Evolutionary conservation across 2,329 filamentous ascomycete genomes (phyloP).

Genomic region (Paracorniculantispora psalliotae): DNA sequence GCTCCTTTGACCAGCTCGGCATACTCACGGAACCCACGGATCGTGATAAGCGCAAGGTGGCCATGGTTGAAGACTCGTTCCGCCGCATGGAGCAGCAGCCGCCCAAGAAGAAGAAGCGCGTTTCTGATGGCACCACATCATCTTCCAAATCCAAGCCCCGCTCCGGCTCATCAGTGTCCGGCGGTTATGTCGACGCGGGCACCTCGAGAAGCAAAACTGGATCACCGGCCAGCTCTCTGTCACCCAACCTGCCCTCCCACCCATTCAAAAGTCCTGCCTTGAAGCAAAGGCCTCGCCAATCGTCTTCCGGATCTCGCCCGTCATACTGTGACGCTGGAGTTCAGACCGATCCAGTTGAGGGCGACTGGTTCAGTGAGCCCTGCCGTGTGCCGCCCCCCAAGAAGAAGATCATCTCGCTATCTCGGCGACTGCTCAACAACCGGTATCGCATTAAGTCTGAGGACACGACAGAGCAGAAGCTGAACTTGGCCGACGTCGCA

Average conservation of each 20-base stretch:
- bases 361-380: slow-evolving; percentile 46
- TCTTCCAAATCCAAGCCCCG: slow-evolving; percentile 36
- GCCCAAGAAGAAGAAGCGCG: slow-evolving; percentile 57
- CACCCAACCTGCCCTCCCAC: slow-evolving; percentile 29
- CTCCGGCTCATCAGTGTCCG: slow-evolving; percentile 31
- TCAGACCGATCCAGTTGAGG: slow-evolving; percentile 52
- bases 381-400: slow-evolving; percentile 33
- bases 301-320: slow-evolving; percentile 34
- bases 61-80: slow-evolving; percentile 60
- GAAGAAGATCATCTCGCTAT: slow-evolving; percentile 48
- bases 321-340: slow-evolving; percentile 47
- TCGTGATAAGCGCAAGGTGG: slow-evolving; percentile 62
- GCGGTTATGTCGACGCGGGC: slow-evolving; percentile 46
- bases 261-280: slow-evolving; percentile 19
- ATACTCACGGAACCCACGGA: slow-evolving; percentile 61
- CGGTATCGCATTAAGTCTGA: slow-evolving; percentile 39
- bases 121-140: slow-evolving; percentile 50
- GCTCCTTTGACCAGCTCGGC: slow-evolving; percentile 54
- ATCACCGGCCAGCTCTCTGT: slow-evolving; percentile 42
- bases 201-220: slow-evolving; percentile 50
- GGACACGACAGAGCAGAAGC: slow-evolving; percentile 32
- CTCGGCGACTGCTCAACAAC: slow-evolving; percentile 47
- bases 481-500: slow-evolving; percentile 17
- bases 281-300: slow-evolving; percentile 29
- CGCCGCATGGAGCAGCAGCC: slow-evolving; percentile 56